A percentile compares a stretch with the other conserved stretches of the same genome.
These are phyloP conservation scores for Alternaria ventricosa DNA, from an alignment of 2,329 filamentous ascomycete genomes.

Conservation along the genomic window DNA sequence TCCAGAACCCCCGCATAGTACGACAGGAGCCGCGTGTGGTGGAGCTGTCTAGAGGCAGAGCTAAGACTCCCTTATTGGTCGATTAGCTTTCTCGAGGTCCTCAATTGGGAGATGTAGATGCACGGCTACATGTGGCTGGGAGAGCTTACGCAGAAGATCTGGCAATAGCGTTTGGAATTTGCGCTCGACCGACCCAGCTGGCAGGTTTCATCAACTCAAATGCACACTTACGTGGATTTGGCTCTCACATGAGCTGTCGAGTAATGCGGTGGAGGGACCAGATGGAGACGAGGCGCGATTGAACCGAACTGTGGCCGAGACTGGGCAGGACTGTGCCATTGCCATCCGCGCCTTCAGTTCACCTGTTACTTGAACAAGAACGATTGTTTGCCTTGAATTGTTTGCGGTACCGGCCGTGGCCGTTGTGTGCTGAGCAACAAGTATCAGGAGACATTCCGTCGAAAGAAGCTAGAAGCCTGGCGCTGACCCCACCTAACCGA, in stretches of 20 bases:
- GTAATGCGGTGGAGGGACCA: slow-evolving; percentile 6
- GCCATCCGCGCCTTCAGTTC: not conserved
- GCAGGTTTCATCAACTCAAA: slow-evolving; percentile 11
- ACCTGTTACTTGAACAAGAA: not conserved
- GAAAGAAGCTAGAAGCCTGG: slow-evolving; percentile 19
- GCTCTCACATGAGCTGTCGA: slow-evolving; percentile 18
- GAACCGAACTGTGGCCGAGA: slow-evolving; percentile 1
- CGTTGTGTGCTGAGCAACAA: slow-evolving; percentile 10
- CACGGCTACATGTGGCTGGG: slow-evolving; percentile 17
- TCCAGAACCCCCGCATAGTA: slow-evolving; percentile 28
- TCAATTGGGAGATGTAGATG: slow-evolving; percentile 4
- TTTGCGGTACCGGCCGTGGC: slow-evolving; percentile 8
- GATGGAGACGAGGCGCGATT: not conserved
- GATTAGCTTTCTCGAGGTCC: not conserved
- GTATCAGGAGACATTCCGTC: slow-evolving; percentile 33
- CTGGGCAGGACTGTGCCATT: not conserved
- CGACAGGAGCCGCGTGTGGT: slow-evolving; percentile 29
- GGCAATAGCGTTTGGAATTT: slow-evolving; percentile 13
- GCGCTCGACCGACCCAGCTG: slow-evolving; percentile 35
- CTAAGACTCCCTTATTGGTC: slow-evolving; percentile 9
- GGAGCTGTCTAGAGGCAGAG: slow-evolving; percentile 8
- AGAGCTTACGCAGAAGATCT: slow-evolving; percentile 11
- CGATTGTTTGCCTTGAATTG: not conserved
- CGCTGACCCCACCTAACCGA: slow-evolving; percentile 26
- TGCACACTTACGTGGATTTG: slow-evolving; percentile 5